phyloP scores from a whole-genome alignment of 179 eudicot genomes.

The Amaranthus tricolor region DNA sequence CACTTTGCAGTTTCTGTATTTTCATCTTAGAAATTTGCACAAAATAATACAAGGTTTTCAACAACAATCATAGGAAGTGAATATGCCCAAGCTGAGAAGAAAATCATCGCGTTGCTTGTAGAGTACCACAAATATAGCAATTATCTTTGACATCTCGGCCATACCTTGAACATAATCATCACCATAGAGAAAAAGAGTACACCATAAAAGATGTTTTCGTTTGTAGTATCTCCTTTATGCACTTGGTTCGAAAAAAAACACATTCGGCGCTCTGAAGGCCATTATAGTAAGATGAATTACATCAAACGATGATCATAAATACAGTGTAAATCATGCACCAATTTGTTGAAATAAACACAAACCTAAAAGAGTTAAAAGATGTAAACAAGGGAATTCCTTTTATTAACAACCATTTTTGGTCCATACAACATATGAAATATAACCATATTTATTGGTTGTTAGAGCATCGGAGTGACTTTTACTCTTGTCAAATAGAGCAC shows the following conservation, averaged over 20 bases:
- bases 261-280: constrained; percentile 44
- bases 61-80: too few relatives aligned
- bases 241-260: constrained; percentile 60
- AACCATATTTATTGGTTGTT: constrained; percentile 33
- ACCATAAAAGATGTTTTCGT: constrained; percentile 42
- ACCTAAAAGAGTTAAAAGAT: constrained; percentile 42
- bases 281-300: constrained; percentile 47
- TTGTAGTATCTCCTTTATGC: constrained; percentile 26
- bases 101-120: constrained; percentile 68
- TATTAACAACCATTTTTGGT: constrained; percentile 37
- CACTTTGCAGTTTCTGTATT: too few relatives aligned
- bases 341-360: background rate
- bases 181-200: constrained; percentile 36
- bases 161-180: constrained; percentile 46
- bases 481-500: constrained; percentile 33
- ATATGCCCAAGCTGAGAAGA: too few relatives aligned
- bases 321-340: background rate
- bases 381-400: constrained; percentile 43
- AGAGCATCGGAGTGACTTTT: constrained; percentile 41
- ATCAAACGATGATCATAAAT: constrained; percentile 8
- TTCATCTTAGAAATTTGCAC: too few relatives aligned
- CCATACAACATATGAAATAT: constrained; percentile 25
- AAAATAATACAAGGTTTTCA: too few relatives aligned
- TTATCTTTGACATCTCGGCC: constrained; percentile 54
- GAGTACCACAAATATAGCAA: constrained; percentile 59